Evolutionary conservation across 2,329 filamentous ascomycete genomes (phyloP).

Genomic region (Cadophora gregata): DNA sequence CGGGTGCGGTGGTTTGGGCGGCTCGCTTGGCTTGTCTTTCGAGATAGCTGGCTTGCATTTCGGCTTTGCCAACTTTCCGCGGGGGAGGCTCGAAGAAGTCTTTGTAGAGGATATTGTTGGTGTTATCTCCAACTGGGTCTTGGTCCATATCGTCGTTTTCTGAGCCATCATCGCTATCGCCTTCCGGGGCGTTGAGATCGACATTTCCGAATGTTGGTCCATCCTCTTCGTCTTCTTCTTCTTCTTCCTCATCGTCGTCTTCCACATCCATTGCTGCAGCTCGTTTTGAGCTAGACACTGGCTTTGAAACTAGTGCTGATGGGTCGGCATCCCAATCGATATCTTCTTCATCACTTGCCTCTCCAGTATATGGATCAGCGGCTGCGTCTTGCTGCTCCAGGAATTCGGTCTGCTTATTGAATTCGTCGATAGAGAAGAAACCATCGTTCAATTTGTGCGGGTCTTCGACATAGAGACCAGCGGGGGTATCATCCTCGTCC

Average conservation of each 20-base stretch:
- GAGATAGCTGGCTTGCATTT: slow-evolving; percentile 49
- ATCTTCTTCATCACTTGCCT: slow-evolving; percentile 82
- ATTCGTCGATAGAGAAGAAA: slow-evolving; percentile 97
- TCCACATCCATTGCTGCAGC: slow-evolving; percentile 44
- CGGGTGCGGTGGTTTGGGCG: slow-evolving; percentile 46
- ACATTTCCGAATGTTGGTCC: slow-evolving; percentile 86
- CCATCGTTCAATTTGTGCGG: slow-evolving; percentile 90
- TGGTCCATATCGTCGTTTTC: slow-evolving; percentile 63
- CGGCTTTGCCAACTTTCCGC: slow-evolving; percentile 67
- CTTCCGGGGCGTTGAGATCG: slow-evolving; percentile 74
- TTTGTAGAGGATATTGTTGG: slow-evolving; percentile 87
- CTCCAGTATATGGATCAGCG: slow-evolving; percentile 76
- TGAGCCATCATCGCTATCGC: slow-evolving; percentile 68
- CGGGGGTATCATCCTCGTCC: slow-evolving; percentile 54
- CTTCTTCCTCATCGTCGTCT: slow-evolving; percentile 58
- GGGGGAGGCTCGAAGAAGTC: slow-evolving; percentile 92
- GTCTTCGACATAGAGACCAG: slow-evolving; percentile 70
- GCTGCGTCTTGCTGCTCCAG: slow-evolving; percentile 85
- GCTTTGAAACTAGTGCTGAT: slow-evolving; percentile 50
- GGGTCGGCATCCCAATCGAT: slow-evolving; percentile 89
- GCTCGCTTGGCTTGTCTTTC: slow-evolving; percentile 48
- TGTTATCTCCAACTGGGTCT: slow-evolving; percentile 65
- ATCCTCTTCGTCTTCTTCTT: slow-evolving; percentile 76
- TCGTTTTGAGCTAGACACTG: slow-evolving; percentile 42
- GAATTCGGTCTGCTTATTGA: slow-evolving; percentile 91